These are phyloP conservation scores for Plenodomus tracheiphilus DNA, from an alignment of 2,329 filamentous ascomycete genomes.

Conservation along the genomic window DNA sequence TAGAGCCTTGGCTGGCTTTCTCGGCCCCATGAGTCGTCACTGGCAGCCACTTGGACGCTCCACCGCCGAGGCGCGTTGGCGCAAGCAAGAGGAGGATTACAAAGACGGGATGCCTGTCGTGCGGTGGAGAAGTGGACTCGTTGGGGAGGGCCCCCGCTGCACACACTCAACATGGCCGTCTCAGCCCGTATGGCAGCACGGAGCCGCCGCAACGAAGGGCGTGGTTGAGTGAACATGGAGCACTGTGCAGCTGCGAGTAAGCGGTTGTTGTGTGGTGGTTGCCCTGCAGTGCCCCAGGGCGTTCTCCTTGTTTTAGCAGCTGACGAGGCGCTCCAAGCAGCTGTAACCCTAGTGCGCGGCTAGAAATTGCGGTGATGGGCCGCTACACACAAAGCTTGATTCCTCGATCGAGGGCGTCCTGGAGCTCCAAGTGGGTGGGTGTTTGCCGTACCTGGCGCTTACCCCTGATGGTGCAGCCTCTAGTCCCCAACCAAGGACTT, in stretches of 20 bases:
- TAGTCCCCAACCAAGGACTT: slow-evolving; percentile 1
- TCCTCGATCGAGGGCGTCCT: not conserved
- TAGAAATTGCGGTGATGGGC: not conserved
- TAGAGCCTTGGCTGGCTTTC: too few relatives aligned
- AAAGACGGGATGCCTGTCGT: not conserved
- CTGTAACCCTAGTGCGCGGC: not conserved
- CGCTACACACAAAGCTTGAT: not conserved
- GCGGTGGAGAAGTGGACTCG: not conserved
- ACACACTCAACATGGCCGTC: not conserved
- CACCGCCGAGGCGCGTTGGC: not conserved
- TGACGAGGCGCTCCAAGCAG: not conserved
- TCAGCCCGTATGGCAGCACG: not conserved
- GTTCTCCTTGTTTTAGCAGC: not conserved
- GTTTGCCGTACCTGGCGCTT: not conserved
- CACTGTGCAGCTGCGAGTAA: not conserved
- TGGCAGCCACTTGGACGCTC: not conserved
- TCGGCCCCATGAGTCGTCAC: not conserved
- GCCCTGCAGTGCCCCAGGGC: too few relatives aligned
- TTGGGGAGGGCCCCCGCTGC: not conserved
- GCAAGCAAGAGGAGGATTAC: not conserved
- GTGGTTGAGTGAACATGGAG: not conserved
- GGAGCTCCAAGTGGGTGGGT: not conserved
- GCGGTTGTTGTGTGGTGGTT: too few relatives aligned
- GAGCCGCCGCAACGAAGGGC: not conserved
- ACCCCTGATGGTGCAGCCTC: not conserved